Base-by-base conservation (phyloP, 202 grass and related monocot species). In the Brachypodium distachyon region DNA sequence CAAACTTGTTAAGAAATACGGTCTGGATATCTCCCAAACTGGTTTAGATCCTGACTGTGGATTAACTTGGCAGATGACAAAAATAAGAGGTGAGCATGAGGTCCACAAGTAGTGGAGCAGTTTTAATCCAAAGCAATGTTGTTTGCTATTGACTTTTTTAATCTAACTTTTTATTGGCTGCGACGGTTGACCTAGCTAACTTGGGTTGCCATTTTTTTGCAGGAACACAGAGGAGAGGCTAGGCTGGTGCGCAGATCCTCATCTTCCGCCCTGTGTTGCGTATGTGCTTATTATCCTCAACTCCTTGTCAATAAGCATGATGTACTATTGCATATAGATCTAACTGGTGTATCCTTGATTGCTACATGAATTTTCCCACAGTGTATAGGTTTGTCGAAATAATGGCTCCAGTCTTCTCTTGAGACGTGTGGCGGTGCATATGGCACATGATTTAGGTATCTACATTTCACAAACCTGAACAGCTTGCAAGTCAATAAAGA, bases 371-470 rank as follows among this genome's bases (percentile, higher is more conserved):
- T n/a, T n/a, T n/a, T n/a, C n/a, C n/a, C n/a, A n/a, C n/a, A 25
- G 12, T 47, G 9, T 31, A 44, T 43, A 97, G 95, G 4, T 97
- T 98, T 83, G 86, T 98, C 37, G 95, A 98, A 79, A 94, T 98
- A 61, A 94, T 94, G 95, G 95, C 91, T 31, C 72, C 95, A 21
- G 91, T 98, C 49, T 98, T 98, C 53, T 95, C 91, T 4, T 90
- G 84, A 78, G 66, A 88, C 56, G 91, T 91, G 43, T 98, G 95
- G 95, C 87, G 95, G 60, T 98, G 95, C 14, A 80, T 88, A 42
- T 98, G 95, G 91, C 91, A 98, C 79, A 87, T 94, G 82, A 98
- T 98, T 85, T 91, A 98, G 89, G 95, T 90, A 60, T n/a, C 43
- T 21, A 59, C 4, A 53, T 40, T 2, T 76, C 23, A n/a, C 9